phyloP scores from a whole-genome alignment of 306 rosid species.

The Quercus glauca region DNA sequence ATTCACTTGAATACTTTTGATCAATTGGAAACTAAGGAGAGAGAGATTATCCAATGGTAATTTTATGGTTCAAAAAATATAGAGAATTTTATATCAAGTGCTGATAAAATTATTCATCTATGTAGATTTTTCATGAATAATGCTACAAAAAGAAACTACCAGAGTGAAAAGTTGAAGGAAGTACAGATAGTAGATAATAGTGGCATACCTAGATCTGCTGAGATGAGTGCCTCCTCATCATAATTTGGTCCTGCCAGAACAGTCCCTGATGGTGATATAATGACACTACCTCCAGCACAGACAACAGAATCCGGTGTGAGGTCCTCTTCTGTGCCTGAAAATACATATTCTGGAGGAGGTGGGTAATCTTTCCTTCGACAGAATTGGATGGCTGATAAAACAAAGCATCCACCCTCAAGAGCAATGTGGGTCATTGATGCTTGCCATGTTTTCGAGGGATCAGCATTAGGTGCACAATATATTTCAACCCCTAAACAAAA shows the following conservation, averaged over 20 bases:
- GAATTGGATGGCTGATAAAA: slow-evolving; percentile 81
- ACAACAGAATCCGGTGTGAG: slow-evolving; percentile 85
- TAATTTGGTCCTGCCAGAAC: slow-evolving; percentile 90
- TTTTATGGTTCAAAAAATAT: neutral
- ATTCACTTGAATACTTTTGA: slow-evolving; percentile 21
- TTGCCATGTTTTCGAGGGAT: slow-evolving; percentile 74
- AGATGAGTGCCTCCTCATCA: slow-evolving; percentile 82
- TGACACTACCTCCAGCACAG: slow-evolving; percentile 92
- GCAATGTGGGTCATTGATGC: slow-evolving; percentile 93
- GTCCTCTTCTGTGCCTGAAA: slow-evolving; percentile 61
- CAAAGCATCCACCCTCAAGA: slow-evolving; percentile 92
- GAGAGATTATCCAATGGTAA: neutral
- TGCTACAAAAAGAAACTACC: neutral
- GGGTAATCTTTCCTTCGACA: slow-evolving; percentile 91
- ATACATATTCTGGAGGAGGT: slow-evolving; percentile 76
- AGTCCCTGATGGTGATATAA: slow-evolving; percentile 81
- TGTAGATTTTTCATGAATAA: neutral
- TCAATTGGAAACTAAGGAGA: slow-evolving; percentile 37
- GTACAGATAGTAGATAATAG: neutral
- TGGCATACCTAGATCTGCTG: slow-evolving; percentile 83
- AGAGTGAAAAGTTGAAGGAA: slow-evolving; percentile 6
- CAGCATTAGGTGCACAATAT: slow-evolving; percentile 97
- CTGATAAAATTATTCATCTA: neutral
- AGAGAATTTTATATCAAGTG: neutral
- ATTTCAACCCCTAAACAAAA: slow-evolving; percentile 70